Conservation (phyloP, 129 eudicot species). For the Pittosporum tobira region DNA sequence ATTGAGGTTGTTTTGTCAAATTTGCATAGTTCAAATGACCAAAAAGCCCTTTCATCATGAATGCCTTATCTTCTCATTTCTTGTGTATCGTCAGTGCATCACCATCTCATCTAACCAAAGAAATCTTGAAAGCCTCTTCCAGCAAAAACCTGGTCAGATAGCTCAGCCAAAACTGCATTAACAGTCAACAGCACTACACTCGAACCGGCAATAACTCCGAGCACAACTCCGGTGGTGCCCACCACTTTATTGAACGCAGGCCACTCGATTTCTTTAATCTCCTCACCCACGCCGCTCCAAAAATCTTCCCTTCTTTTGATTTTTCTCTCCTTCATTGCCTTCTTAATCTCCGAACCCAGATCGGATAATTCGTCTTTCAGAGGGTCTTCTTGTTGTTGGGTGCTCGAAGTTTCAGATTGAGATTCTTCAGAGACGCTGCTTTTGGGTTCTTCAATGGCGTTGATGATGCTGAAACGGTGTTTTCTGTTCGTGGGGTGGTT, state of each 20-base stretch:
- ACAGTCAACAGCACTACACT: constrained; percentile 78
- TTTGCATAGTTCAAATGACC: too few species aligned
- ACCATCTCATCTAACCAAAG: constrained; percentile 46
- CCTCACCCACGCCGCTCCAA: constrained; percentile 51
- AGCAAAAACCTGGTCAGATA: constrained; percentile 67
- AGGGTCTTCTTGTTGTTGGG: constrained; percentile 1
- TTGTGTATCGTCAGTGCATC: too few species aligned
- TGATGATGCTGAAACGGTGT: constrained; percentile 8
- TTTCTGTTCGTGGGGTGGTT: background rate
- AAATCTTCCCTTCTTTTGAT: constrained; percentile 15
- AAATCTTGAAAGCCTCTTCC: constrained; percentile 84
- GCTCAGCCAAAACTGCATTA: constrained; percentile 86
- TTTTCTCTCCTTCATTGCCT: constrained; percentile 57
- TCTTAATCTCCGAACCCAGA: constrained; percentile 51
- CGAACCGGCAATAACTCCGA: constrained; percentile 79
- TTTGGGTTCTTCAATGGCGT: constrained; percentile 13
- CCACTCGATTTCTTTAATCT: constrained; percentile 76
- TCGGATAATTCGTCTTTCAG: constrained; percentile 31
- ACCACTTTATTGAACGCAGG: constrained; percentile 58
- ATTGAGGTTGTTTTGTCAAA: too few species aligned
- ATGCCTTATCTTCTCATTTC: background rate
- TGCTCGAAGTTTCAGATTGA: constrained; percentile 12
- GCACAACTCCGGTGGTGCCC: constrained; percentile 70
- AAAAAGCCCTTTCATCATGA: constrained; percentile 1
- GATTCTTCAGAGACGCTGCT: constrained; percentile 6